phyloP scores from a whole-genome alignment of 1,139 yeast species.

The Lipomyces yarrowii region DNA sequence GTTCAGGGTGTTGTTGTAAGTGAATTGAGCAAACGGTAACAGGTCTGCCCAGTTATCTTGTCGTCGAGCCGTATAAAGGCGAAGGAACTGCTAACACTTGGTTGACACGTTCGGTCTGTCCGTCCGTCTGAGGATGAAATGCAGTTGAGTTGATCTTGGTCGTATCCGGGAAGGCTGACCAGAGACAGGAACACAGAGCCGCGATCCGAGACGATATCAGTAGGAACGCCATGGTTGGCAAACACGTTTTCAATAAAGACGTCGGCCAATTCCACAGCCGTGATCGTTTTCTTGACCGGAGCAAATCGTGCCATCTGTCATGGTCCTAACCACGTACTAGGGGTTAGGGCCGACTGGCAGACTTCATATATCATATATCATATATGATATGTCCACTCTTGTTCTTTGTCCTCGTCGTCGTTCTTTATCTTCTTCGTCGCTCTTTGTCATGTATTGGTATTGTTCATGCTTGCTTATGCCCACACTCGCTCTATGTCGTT shows the following conservation, averaged over 20 bases:
- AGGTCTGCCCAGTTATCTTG: slow-evolving; percentile 29
- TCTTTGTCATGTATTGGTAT: too few relatives aligned
- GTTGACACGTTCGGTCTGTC: slow-evolving; percentile 36
- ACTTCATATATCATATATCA: too few relatives aligned
- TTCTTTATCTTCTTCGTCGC: too few relatives aligned
- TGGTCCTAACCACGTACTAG: too few relatives aligned
- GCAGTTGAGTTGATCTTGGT: slow-evolving; percentile 26
- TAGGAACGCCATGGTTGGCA: slow-evolving; percentile 6
- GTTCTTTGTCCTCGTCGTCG: too few relatives aligned
- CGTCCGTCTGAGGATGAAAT: slow-evolving; percentile 22
- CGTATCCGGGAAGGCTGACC: slow-evolving; percentile 9
- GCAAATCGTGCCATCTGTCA: slow-evolving; percentile 10
- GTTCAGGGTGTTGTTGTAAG: slow-evolving; percentile 26
- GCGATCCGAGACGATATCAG: slow-evolving; percentile 10
- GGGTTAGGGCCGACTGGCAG: too few relatives aligned
- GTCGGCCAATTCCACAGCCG: slow-evolving; percentile 3
- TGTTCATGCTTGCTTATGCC: too few relatives aligned
- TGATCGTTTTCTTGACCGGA: background rate
- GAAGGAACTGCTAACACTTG: slow-evolving; percentile 30
- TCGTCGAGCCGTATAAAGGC: slow-evolving; percentile 15
- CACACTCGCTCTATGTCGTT: too few relatives aligned
- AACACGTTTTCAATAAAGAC: slow-evolving; percentile 1
- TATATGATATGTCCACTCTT: too few relatives aligned
- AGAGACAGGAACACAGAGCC: slow-evolving; percentile 12
- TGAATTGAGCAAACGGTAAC: slow-evolving; percentile 32